phyloP scores from a whole-genome alignment of 331 rosid species.

The Erythrophleum ivorense region DNA sequence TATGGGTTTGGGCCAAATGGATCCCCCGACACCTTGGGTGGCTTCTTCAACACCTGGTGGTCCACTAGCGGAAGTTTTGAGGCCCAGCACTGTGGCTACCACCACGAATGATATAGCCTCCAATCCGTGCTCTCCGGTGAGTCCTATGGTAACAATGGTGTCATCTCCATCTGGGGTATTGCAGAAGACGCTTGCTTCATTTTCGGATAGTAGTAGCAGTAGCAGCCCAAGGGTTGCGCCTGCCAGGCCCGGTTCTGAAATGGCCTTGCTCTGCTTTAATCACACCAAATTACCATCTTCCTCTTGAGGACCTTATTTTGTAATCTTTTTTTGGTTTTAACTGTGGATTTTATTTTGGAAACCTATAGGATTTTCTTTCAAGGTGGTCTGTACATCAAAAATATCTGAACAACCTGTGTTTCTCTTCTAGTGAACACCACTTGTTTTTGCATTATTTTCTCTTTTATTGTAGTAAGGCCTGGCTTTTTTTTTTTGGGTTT shows the following conservation, averaged over 20 bases:
- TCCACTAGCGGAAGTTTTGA: conserved; percentile 82
- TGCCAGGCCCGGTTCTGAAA: conserved; percentile 61
- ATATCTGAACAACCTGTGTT: conserved; percentile 1
- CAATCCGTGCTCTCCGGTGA: conserved; percentile 50
- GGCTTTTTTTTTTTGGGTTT: neutral
- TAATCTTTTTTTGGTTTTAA: neutral
- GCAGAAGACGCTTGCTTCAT: conserved; percentile 63
- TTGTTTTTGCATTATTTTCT: neutral
- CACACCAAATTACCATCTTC: conserved; percentile 36
- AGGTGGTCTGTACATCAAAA: conserved; percentile 19
- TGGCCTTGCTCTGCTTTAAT: conserved; percentile 50
- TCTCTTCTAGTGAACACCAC: conserved; percentile 1
- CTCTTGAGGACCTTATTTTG: neutral
- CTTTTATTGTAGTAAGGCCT: neutral
- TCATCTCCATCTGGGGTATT: conserved; percentile 77
- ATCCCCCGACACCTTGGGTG: conserved; percentile 53
- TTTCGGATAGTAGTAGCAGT: conserved; percentile 74
- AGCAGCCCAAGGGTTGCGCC: conserved; percentile 64
- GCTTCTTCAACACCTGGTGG: conserved; percentile 62
- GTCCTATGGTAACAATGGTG: conserved; percentile 45
- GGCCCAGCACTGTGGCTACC: conserved; percentile 50
- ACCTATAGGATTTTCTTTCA: neutral
- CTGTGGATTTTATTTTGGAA: conserved; percentile 26
- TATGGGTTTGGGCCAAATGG: conserved; percentile 52
- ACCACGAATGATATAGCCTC: conserved; percentile 48